These are phyloP conservation scores for Phytophthora litchii DNA, from an alignment of 352 stramenopile genomes.

Conservation along the genomic window DNA sequence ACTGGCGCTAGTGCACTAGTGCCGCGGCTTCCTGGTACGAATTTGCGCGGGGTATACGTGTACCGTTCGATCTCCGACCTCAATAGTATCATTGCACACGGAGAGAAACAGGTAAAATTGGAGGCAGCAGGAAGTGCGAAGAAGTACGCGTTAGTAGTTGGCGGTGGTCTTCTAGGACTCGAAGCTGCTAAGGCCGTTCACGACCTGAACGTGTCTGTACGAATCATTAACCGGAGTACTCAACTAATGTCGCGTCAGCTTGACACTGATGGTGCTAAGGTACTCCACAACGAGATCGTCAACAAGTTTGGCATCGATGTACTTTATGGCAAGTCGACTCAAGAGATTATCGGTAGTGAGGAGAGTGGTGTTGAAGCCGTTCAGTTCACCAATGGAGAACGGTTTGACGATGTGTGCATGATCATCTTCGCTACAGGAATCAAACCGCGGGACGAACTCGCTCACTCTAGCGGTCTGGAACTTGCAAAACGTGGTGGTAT, in stretches of 20 bases:
- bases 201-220: constrained; percentile 87
- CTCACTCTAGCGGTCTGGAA: constrained; percentile 59
- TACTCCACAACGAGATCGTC: constrained; percentile 91
- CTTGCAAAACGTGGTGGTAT: constrained; percentile 88
- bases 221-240: constrained; percentile 92
- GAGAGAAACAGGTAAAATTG: constrained; percentile 53
- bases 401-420: constrained; percentile 89
- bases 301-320: constrained; percentile 83
- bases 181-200: constrained; percentile 90
- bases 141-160: constrained; percentile 56
- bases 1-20: constrained; percentile 91
- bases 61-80: constrained; percentile 94
- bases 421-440: constrained; percentile 92
- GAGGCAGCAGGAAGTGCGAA: constrained; percentile 34
- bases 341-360: constrained; percentile 49
- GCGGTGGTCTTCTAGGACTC: constrained; percentile 86
- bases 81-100: constrained; percentile 86
- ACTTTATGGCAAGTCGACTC: constrained; percentile 88
- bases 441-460: constrained; percentile 91
- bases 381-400: constrained; percentile 83
- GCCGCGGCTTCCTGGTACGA: constrained; percentile 79
- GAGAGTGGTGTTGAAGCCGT: constrained; percentile 70
- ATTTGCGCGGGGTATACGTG: constrained; percentile 91
- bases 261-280: constrained; percentile 89
- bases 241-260: constrained; percentile 94